phyloP scores from a whole-genome alignment of 2,329 filamentous ascomycete species.

The Neocucurbitaria cava region DNA sequence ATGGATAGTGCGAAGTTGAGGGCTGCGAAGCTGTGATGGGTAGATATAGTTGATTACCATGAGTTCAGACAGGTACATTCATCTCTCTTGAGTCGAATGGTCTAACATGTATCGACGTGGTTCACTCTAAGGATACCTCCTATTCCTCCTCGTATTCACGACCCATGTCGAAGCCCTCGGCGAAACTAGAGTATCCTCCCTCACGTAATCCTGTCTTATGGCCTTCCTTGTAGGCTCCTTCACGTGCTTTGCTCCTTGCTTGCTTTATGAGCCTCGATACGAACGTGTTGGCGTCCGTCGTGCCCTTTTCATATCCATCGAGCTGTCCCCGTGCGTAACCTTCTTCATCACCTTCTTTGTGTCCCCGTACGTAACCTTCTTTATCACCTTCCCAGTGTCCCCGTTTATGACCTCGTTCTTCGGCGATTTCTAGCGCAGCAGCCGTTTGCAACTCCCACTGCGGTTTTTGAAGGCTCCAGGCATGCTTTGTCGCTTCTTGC shows the following conservation, averaged over 20 bases:
- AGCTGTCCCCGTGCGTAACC: not conserved
- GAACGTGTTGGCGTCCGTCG: not conserved
- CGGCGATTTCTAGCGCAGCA: too few species aligned
- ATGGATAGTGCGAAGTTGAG: conserved; percentile 66
- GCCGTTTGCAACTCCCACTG: not conserved
- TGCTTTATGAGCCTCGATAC: not conserved
- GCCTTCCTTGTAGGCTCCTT: not conserved
- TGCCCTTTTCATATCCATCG: not conserved
- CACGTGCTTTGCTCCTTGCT: not conserved
- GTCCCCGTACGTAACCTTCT: not conserved
- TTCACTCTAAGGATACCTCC: not conserved
- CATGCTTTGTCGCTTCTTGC: not conserved
- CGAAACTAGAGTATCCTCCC: not conserved
- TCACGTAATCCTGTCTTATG: not conserved
- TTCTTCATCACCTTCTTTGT: not conserved
- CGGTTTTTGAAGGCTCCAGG: not conserved
- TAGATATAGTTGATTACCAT: not conserved
- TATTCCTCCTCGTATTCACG: not conserved
- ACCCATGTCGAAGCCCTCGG: not conserved
- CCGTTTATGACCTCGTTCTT: too few species aligned
- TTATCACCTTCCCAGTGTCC: not conserved
- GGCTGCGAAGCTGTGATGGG: conserved; percentile 19
- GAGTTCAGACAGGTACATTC: not conserved
- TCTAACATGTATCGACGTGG: too few species aligned
- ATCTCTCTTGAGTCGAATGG: too few species aligned